These are phyloP conservation scores for Capsicum baccatum DNA, from an alignment of 257 asterid genomes.

Conservation along the genomic window DNA sequence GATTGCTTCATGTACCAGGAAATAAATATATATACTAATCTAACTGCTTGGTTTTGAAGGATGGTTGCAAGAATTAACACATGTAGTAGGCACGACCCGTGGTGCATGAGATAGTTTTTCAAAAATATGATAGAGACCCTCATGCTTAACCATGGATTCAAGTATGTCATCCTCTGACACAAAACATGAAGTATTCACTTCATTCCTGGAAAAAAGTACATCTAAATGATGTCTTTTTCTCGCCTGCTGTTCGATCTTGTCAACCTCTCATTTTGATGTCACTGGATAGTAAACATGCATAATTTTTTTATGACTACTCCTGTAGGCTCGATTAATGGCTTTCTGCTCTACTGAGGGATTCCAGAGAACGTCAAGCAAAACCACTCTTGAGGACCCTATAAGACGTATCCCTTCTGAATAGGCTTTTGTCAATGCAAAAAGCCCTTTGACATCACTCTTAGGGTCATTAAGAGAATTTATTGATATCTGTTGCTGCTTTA, in stretches of 20 bases:
- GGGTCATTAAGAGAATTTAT: conserved; percentile 58
- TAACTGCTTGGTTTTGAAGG: conserved; percentile 40
- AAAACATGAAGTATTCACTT: neutral
- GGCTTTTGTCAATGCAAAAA: conserved; percentile 70
- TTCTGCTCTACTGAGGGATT: conserved; percentile 76
- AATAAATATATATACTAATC: conserved; percentile 31
- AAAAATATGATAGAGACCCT: conserved; percentile 39
- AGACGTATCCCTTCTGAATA: conserved; percentile 78
- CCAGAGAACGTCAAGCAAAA: conserved; percentile 80
- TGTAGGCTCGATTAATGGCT: conserved; percentile 78
- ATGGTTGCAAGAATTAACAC: conserved; percentile 1
- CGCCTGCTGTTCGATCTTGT: conserved; percentile 50
- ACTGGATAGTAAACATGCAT: conserved; percentile 73
- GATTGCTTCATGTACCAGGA: neutral
- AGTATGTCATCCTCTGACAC: conserved; percentile 53
- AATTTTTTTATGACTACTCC: conserved; percentile 70
- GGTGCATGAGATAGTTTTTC: conserved; percentile 46
- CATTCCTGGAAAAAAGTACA: conserved; percentile 51
- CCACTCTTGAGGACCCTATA: conserved; percentile 84
- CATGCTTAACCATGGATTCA: conserved; percentile 56
- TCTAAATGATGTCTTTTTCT: conserved; percentile 57
- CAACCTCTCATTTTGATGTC: conserved; percentile 52
- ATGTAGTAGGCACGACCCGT: neutral
- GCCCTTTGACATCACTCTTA: conserved; percentile 51
- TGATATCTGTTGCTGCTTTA: conserved; percentile 49